Evolutionary conservation across 2,329 filamentous ascomycete species (phyloP), one percentile per base, ranked within the genome.

Genomic region (Cladophialophora exuberans): DNA sequence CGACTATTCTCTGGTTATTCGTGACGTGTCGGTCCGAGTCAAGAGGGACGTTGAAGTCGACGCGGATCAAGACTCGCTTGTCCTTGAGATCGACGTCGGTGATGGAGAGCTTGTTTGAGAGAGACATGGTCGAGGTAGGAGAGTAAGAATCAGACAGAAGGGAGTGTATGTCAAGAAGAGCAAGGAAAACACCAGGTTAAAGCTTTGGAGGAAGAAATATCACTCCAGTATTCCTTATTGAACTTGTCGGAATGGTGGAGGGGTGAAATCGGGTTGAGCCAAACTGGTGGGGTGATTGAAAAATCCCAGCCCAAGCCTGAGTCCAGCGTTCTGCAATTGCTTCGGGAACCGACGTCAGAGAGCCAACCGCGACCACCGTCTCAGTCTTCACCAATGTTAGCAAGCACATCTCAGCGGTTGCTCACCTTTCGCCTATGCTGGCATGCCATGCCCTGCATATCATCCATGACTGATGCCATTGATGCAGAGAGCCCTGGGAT

Each of bases 41-140:
- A 70, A 99, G 90, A 63, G 94, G 94, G 54, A 99, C 95, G 78
- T 99, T 99, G 87, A 99, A 99, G 84, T 99, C 94, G 75, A 99
- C 94, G 71, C 94, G 89, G 75, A 99, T 97, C 69, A 99, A 83
- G 76, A 97, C 94, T 69, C 92, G 86, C 86, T 99, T 99, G 84
- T 83, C 93, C 85, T 96, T 96, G 77, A 99, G 83, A 78, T 99
- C 92, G 70, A 96, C 87, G 72, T 99, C 93, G 65, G 86, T 89
- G 77, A 99, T 97, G 66, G 91, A 89, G 69, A 99, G 89, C 84
- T 99, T 99, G 85, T 86, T 97, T 69, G 92, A 89, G 73, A 99
- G 90, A 86, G 94, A 97, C 94, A 99, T 99, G 57, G 52, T 72
- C 42, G 43, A 26, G 20, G 17, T 23, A 35, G 18, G 20, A 6